These are phyloP conservation scores for Aspergillus baeticus DNA, from an alignment of 495 filamentous ascomycete species.

Conservation along the genomic window DNA sequence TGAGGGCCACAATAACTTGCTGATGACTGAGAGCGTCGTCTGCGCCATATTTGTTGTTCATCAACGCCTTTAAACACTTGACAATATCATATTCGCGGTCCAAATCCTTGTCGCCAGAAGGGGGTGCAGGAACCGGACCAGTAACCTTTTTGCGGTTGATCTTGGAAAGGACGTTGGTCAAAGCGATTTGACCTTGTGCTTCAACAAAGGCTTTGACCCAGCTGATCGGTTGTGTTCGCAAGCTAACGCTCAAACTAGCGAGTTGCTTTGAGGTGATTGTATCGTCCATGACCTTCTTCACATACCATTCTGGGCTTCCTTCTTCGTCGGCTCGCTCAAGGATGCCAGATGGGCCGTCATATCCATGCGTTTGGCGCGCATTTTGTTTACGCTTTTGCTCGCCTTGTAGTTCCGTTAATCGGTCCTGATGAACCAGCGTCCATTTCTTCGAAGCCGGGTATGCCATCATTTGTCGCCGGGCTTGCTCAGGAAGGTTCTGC, in stretches of 20 bases:
- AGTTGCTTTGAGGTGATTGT: slow-evolving; percentile 88
- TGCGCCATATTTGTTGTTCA: slow-evolving; percentile 99
- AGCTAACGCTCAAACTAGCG: slow-evolving; percentile 85
- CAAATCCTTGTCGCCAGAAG: slow-evolving; percentile 75
- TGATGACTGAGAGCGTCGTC: slow-evolving; percentile 94
- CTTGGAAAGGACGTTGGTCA: slow-evolving; percentile 90
- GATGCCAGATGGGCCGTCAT: slow-evolving; percentile 62
- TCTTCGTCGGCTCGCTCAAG: slow-evolving; percentile 83
- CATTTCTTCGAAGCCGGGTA: slow-evolving; percentile 95
- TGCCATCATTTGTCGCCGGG: slow-evolving; percentile 88
- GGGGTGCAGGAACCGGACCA: slow-evolving; percentile 66
- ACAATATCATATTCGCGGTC: slow-evolving; percentile 97
- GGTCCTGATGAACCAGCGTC: slow-evolving; percentile 94
- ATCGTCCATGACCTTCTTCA: slow-evolving; percentile 94
- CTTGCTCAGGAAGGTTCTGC: slow-evolving; percentile 95
- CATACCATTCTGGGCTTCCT: slow-evolving; percentile 97
- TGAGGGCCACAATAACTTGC: slow-evolving; percentile 83
- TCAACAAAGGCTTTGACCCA: slow-evolving; percentile 98
- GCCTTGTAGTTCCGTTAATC: slow-evolving; percentile 86
- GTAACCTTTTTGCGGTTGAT: slow-evolving; percentile 84
- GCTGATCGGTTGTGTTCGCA: slow-evolving; percentile 91
- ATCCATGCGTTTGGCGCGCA: slow-evolving; percentile 60
- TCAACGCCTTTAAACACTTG: slow-evolving; percentile 93
- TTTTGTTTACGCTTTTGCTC: slow-evolving; percentile 84
- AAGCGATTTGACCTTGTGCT: slow-evolving; percentile 92